These are phyloP conservation scores for Stagonosporopsis vannaccii DNA, from an alignment of 2,329 filamentous ascomycete genomes.

Conservation along the genomic window DNA sequence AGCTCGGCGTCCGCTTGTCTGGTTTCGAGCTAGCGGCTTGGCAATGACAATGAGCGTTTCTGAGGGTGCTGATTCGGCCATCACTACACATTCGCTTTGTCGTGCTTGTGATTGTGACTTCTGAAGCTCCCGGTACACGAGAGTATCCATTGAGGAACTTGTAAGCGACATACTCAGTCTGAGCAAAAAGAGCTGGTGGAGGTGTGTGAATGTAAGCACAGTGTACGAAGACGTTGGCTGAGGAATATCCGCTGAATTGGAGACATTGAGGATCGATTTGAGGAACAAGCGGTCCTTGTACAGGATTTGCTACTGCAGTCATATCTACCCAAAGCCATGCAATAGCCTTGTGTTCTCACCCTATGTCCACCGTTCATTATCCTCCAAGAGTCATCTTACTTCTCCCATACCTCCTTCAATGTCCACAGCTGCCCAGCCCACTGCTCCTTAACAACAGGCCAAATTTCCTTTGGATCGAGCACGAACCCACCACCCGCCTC, in stretches of 20 bases:
- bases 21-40: slow-evolving; percentile 4
- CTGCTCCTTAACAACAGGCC: slow-evolving; percentile 55
- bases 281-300: no score
- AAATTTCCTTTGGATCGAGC: slow-evolving; percentile 56
- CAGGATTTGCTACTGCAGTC: neutral
- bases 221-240: no score
- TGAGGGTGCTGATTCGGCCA: neutral
- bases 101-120: no score
- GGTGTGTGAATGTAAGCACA: no score
- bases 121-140: no score
- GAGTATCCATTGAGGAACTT: no score
- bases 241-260: no score
- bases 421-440: slow-evolving; percentile 50
- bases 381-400: neutral
- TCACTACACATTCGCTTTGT: neutral
- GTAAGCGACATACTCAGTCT: no score
- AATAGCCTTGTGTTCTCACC: neutral
- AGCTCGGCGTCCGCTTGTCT: slow-evolving; percentile 8
- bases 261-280: no score
- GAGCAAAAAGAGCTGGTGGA: no score
- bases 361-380: neutral
- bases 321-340: neutral
- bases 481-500: slow-evolving; percentile 57
- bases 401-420: slow-evolving; percentile 28
- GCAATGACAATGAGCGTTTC: neutral